A percentile compares a stretch with the other conserved stretches of the same genome.
phyloP scores from a whole-genome alignment of 1,284 basidiomycete genomes.

The Cutaneotrichosporon spelunceum region DNA sequence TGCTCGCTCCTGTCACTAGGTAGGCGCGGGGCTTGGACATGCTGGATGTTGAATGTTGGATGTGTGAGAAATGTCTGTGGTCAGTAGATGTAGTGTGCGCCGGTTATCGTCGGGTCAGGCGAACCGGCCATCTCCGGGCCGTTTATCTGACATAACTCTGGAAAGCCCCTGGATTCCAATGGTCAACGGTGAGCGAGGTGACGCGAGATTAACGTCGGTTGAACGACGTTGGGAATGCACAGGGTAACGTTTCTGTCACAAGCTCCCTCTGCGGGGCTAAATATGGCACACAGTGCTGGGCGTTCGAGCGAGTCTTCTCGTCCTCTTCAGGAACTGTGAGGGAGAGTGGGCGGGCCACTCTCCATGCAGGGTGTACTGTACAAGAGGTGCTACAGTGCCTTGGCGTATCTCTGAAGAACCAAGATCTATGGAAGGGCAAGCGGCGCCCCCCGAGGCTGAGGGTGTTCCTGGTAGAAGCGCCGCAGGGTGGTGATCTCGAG shows the following conservation, averaged over 20 bases:
- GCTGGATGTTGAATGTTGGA: neutral
- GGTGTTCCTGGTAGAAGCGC: conserved; percentile 5
- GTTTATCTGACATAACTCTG: neutral
- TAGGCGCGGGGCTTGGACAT: conserved; percentile 18
- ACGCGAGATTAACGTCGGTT: no score
- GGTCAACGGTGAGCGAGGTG: no score
- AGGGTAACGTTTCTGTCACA: no score
- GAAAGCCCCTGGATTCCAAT: no score
- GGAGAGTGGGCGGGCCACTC: no score
- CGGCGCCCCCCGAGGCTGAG: conserved; percentile 4
- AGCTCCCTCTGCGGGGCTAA: no score
- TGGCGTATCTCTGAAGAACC: neutral
- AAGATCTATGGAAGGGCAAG: neutral
- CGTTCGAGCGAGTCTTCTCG: no score
- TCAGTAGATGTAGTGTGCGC: neutral
- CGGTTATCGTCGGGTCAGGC: neutral
- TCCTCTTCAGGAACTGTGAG: no score
- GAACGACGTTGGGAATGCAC: no score
- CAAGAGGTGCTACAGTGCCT: no score
- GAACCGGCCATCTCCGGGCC: neutral
- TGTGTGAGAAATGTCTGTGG: neutral
- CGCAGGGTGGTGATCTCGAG: conserved; percentile 2
- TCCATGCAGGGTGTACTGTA: no score
- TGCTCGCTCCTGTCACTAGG: conserved; percentile 49
- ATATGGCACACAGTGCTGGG: no score